Evolutionary conservation across 2,329 filamentous ascomycete species (phyloP), one percentile per base, ranked within the genome.

Genomic region (Colletotrichum sp.): DNA sequence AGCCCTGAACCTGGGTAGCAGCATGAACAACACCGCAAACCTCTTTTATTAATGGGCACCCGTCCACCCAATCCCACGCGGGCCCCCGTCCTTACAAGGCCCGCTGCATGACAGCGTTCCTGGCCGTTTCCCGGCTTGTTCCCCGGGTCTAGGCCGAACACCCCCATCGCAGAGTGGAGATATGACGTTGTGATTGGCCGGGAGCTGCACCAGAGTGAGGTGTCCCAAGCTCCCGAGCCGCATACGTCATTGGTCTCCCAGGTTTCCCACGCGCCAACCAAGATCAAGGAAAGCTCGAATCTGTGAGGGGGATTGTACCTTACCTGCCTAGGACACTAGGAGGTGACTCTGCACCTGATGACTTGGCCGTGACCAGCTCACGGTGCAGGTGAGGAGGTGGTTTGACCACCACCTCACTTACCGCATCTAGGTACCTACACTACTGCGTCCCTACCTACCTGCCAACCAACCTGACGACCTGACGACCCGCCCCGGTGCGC

Each of bases 201-300:
- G 27, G 19, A 25, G 32, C 52, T 68, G 30, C 44, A 52, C 44
- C 44, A 52, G 44, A 52, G 44, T 52, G 44, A 25, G 11, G n/a
- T 76, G 74, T 59, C 70, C 74, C 70, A 76, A 76, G 74, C 74
- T 76, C 74, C 70, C 70, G 74, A 76, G 74, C 74, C 74, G 74
- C 74, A 76, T 76, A 76, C 74, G 74, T 76, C 74, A 76, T 76
- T 69, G 70, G 70, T 44, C 65, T 74, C 48, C 65, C 30, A 48
- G 34, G n/a, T 52, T 13, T 22, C 48, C 22, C 25, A n/a, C 28
- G 65, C 70, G 74, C 74, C 74, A 73, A 74, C 69, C 74, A 76
- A 74, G 64, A 73, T 76, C 74, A 76, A 76, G 74, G 74, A 76
- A 76, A 74, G 73, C 64, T 68, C 70, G 25, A 63, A 22, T n/a